A percentile compares a stretch with the other conserved stretches of the same genome.
Evolutionary conservation across 371 early-diverging fungal genomes (phyloP).

Genomic region (Choanephora cucurbitarum): DNA sequence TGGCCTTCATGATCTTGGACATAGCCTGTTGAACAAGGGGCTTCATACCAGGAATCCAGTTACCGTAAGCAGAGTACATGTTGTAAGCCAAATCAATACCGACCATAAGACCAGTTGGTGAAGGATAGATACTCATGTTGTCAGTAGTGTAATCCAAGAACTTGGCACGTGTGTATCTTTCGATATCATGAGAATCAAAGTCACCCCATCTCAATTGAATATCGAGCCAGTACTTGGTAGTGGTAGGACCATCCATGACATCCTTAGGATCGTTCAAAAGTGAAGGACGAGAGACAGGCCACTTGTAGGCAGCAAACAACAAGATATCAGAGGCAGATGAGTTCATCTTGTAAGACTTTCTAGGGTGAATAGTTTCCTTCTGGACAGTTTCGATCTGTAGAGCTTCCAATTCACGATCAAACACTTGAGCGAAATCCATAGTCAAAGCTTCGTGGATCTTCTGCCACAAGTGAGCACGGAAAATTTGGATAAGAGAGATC

Average conservation of each 20-base stretch:
- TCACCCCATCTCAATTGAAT: slow-evolving; percentile 99
- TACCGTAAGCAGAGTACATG: slow-evolving; percentile 88
- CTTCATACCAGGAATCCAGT: slow-evolving; percentile 99
- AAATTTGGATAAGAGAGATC: slow-evolving; percentile 98
- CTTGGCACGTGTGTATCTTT: slow-evolving; percentile 97
- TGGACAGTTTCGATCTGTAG: slow-evolving; percentile 98
- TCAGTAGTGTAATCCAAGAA: slow-evolving; percentile 98
- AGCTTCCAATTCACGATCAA: slow-evolving; percentile 97
- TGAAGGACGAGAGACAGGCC: slow-evolving; percentile 95
- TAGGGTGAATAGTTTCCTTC: slow-evolving; percentile 98
- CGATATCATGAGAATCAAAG: slow-evolving; percentile 97
- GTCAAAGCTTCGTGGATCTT: slow-evolving; percentile 98
- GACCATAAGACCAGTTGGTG: slow-evolving; percentile 96
- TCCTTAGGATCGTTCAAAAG: slow-evolving; percentile 90
- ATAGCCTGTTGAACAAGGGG: slow-evolving; percentile 95
- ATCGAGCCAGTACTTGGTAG: slow-evolving; percentile 98
- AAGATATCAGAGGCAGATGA: slow-evolving; percentile 83
- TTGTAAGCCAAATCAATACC: slow-evolving; percentile 98
- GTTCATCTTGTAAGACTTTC: slow-evolving; percentile 99
- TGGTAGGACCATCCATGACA: slow-evolving; percentile 93
- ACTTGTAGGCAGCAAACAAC: slow-evolving; percentile 96
- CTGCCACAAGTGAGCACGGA: slow-evolving; percentile 99
- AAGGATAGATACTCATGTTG: slow-evolving; percentile 98
- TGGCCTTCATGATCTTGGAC: slow-evolving; percentile 98
- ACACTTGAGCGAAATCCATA: slow-evolving; percentile 93